These are phyloP conservation scores for Larix kaempferi DNA, from an alignment of 75 land plant genomes.

Conservation along the genomic window DNA sequence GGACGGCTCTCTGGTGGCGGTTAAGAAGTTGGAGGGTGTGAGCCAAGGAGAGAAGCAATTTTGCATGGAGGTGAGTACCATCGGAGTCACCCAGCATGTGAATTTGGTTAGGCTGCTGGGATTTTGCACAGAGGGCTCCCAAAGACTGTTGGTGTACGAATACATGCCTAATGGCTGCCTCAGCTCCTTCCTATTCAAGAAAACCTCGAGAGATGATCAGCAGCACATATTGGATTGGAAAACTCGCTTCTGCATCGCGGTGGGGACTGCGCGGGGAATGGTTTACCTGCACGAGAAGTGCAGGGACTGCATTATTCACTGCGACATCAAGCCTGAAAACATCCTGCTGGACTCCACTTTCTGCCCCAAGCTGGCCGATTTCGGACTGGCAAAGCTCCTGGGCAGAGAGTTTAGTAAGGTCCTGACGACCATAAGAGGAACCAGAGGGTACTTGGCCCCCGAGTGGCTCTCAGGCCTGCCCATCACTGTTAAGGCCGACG, in stretches of 20 bases:
- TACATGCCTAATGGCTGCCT: conserved; percentile 62
- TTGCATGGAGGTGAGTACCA: conserved; percentile 42
- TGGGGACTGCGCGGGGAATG: conserved; percentile 28
- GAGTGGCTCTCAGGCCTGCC: too few relatives aligned
- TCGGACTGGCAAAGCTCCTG: too few relatives aligned
- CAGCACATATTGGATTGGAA: neutral
- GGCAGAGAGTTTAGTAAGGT: too few relatives aligned
- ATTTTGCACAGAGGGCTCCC: conserved; percentile 49
- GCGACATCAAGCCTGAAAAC: too few relatives aligned
- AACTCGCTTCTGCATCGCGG: conserved; percentile 17
- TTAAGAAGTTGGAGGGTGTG: conserved; percentile 40
- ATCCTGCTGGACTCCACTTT: too few relatives aligned
- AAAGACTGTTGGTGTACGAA: conserved; percentile 52
- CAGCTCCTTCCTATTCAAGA: conserved; percentile 33
- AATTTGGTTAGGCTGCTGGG: conserved; percentile 57
- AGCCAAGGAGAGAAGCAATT: conserved; percentile 65
- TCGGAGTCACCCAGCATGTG: conserved; percentile 53
- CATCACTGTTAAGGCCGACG: too few relatives aligned
- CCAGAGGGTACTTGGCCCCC: too few relatives aligned
- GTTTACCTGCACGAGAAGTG: conserved; percentile 3
- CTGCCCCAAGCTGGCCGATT: too few relatives aligned
- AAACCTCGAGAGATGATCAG: neutral
- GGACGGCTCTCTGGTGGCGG: conserved; percentile 44
- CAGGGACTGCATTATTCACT: too few relatives aligned
- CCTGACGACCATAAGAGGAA: too few relatives aligned